Base-by-base conservation (phyloP, 129 eudicot genomes). In the Erigeron canadensis region DNA sequence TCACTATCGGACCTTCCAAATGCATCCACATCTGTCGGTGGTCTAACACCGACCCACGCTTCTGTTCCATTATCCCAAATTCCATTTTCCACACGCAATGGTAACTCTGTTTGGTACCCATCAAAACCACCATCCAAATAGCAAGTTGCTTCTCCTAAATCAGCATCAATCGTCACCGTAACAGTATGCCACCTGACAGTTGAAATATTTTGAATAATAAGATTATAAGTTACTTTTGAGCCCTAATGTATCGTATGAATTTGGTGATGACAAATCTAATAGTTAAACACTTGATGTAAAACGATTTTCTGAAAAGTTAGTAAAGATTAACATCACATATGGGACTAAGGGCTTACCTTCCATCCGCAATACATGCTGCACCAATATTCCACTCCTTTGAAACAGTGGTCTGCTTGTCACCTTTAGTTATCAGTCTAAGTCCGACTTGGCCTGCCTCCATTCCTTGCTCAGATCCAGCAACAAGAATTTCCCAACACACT, bases 361-460 rank as follows among this genome's bases (percentile, higher is more conserved):
- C 99, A 71, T 95, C 99, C 43, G 99, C 94, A 67, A 95, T 86
- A 82, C 99, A 82, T 7, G 97, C 86, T 5, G 96, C 90, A 70
- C 97, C 84, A 28, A 95, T 86, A 75, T 86, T 87, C 99, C 99
- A 95, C 76, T 90, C 99, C 65, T 90, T 95, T 13, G 91, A 88
- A 5, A 88, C 91, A 18, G 91, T 86, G 48, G 87, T 84, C 59
- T 94, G 96, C 77, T 91, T 78, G 60, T 95, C 99, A 56, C 94
- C 95, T 86, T 84, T 90, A n/a, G 96, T 88, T 66, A 95, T 90
- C 53, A 90, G 75, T 58, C 91, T 81, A 63, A 95, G 96, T 54
- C 97, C 97, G 28, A 95, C 99, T 85, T 95, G 99, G 15, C 99
- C 99, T 46, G 99, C 94, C 44, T 95, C 99, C 51, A 95, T 88